Percentiles rank a stretch among this genome's conserved stretches.
Conservation (phyloP, 768 basidiomycete species). For the Termitomyces sp. region DNA sequence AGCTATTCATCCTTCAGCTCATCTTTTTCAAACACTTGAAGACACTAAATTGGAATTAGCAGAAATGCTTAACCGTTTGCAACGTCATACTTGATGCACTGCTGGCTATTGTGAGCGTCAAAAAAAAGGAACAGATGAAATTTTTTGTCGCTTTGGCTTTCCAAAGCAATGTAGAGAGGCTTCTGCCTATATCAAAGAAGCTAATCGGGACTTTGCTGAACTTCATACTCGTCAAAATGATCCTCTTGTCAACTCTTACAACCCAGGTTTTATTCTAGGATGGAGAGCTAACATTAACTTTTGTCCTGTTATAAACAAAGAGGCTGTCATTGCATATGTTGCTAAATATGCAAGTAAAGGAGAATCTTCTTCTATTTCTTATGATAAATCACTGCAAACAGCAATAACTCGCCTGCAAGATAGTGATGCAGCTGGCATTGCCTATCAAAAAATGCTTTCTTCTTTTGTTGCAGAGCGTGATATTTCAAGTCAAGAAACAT, state of each 20-base stretch:
- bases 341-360: constrained; percentile 10
- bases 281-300: constrained; percentile 17
- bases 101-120: constrained; percentile 2
- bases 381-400: constrained; percentile 3
- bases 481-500: constrained; percentile 8
- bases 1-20: constrained; percentile 1
- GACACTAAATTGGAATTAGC: background rate
- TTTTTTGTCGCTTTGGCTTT: constrained; percentile 10
- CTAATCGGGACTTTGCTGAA: constrained; percentile 8
- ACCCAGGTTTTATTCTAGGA: constrained; percentile 13
- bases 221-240: constrained; percentile 16
- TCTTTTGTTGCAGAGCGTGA: constrained; percentile 8
- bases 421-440: constrained; percentile 5
- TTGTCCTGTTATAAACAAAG: too few species aligned
- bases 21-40: background rate
- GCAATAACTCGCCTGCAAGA: constrained; percentile 4
- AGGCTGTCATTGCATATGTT: too few species aligned
- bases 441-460: constrained; percentile 9
- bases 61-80: constrained; percentile 3
- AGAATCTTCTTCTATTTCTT: constrained; percentile 1
- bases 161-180: constrained; percentile 6
- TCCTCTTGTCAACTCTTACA: constrained; percentile 15
- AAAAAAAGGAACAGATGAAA: background rate
- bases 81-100: background rate
- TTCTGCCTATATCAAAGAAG: background rate